These are phyloP conservation scores for Kwoniella europaea DNA, from an alignment of 768 basidiomycete genomes.

Conservation along the genomic window DNA sequence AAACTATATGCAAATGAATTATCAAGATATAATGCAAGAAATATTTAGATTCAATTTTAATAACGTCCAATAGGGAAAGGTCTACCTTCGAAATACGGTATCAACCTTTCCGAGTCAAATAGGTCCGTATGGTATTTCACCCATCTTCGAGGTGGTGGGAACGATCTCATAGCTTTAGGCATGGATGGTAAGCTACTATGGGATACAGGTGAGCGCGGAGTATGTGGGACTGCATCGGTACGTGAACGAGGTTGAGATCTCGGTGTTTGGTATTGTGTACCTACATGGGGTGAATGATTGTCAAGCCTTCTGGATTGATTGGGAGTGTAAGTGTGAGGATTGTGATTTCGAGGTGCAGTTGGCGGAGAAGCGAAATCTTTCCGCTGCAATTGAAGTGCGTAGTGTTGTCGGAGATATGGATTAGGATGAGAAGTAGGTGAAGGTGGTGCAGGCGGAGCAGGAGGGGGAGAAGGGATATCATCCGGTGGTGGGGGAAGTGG, in stretches of 20 bases:
- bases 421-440: slow-evolving; percentile 11
- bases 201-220: not conserved
- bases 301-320: not conserved
- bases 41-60: not conserved
- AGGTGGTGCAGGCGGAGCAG: slow-evolving; percentile 23
- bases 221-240: slow-evolving; percentile 2
- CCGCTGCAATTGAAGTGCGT: slow-evolving; percentile 1
- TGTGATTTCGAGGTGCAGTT: not conserved
- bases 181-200: slow-evolving; percentile 4
- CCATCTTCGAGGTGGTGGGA: slow-evolving; percentile 34
- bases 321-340: not conserved
- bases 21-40: not conserved
- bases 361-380: not conserved
- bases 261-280: slow-evolving; percentile 3
- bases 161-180: not conserved
- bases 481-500: slow-evolving; percentile 19
- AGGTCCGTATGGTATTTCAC: slow-evolving; percentile 38
- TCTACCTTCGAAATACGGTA: slow-evolving; percentile 23
- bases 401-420: slow-evolving; percentile 8
- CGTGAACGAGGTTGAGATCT: not conserved
- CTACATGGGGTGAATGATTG: not conserved
- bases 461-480: slow-evolving; percentile 13
- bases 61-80: slow-evolving; percentile 41
- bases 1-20: not conserved
- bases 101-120: slow-evolving; percentile 44